Evolutionary conservation across 2,329 filamentous ascomycete species (phyloP), one percentile per base, ranked within the genome.

Genomic region (Stagonosporopsis vannaccii): DNA sequence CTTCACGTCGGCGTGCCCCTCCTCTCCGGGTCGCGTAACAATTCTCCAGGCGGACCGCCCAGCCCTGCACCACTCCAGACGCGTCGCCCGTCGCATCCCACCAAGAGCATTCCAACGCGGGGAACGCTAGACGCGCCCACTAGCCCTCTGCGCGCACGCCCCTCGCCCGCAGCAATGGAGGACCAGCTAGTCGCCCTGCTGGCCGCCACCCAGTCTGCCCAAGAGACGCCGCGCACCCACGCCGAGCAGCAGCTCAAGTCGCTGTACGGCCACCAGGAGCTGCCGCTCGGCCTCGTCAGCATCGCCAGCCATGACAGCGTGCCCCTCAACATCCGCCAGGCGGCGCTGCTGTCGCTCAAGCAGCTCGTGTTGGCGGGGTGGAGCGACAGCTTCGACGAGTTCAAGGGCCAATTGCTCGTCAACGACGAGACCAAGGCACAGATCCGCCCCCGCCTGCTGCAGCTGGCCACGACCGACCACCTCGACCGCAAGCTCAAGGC

Each of bases 161-260:
- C 63, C 61, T 59, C 62, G 54, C 57, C 54, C 44, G 51, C 56
- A 56, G 43, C 53, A 69, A 97, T 97, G 92, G 93, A 97, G 85
- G 89, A 96, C 80, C 89, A 96, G 82, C 87, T 99, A 77, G 88
- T 95, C 69, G 88, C 89, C 77, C 85, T 98, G 75, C 88, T 99
- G 63, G 87, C 89, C 70, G 91, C 92, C 78, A 96, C 93, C 45
- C 92, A 96, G 80, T 88, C 88, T 62, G 71, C 90, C 58, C 86
- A 88, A 56, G 88, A 94, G 75, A 87, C 80, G 51, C 88, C 90
- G 54, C 89, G 94, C 76, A 92, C 91, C 75, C 87, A 90, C 75
- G 95, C 95, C 67, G 95, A 99, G 80, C 83, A 89, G 72, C 90
- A 92, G 69, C 85, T 97, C 47, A 86, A 87, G 74, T 86, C 85